Base-by-base conservation (phyloP, 202 grass and related monocot species). In the Alloteropsis angusta region DNA sequence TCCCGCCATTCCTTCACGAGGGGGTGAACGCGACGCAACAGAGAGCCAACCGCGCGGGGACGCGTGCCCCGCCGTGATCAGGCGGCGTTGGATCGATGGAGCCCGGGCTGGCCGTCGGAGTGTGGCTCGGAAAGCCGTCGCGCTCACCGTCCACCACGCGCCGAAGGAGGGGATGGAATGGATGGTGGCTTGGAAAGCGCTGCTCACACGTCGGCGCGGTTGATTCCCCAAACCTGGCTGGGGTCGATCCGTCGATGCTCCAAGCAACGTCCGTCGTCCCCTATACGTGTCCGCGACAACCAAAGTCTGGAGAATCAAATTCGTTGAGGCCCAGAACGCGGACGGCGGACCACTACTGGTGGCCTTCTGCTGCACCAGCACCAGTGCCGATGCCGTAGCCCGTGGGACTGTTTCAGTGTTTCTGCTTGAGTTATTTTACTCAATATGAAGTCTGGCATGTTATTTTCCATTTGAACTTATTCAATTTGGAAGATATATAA, bases 111-210 rank as follows among this genome's bases (percentile, higher is more conserved):
- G 17, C 63, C 28, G 42, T 77, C 65, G 30, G 54, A 46, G 59
- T 59, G 79, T 0, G 42, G 47, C 61, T 16, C 45, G 79, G 85
- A 48, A 83, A 87, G 18, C 28, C n/a, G 18, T 11, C 30, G 60
- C 34, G 60, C 46, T 17, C 46, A 48, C 28, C 15, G 19, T 54
- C 50, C 19, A 55, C 5, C 48, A 39, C 36, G 23, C 34, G 28
- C 9, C 25, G 49, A 36, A 55, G 26, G 73, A 72, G 36, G 61
- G 86, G 52, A 17, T 15, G 65, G 45, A 69, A 23, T 71, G 58
- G 26, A 14, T 62, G 74, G 61, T 23, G 74, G 59, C 58, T 21
- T 79, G 84, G 84, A 90, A 90, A 90, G 88, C 62, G 81, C 13
- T 12, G 61, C 8, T 55, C 59, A 37, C 66, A 74, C 58, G 80